Evolutionary conservation across 2,329 filamentous ascomycete species (phyloP), one percentile per base, ranked within the genome.

Genomic region (Calonectria pteridis): DNA sequence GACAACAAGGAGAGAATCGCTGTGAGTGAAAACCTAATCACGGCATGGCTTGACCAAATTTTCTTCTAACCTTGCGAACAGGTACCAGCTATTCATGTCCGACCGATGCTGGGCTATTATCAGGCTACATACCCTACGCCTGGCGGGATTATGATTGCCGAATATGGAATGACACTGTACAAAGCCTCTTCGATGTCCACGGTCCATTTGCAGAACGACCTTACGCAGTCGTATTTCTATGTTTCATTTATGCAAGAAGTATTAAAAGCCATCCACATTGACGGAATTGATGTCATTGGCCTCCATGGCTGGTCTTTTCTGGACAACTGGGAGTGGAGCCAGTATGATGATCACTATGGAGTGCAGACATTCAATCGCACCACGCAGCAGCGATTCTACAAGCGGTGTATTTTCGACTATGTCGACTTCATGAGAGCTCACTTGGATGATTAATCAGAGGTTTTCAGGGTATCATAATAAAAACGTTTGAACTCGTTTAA

Each of bases 251-350:
- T 62, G 55, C 33, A 28, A 23, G 55, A 62, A 29, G 55, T 62
- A 9, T 62, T 62, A n/a, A 62, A 62, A 62, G 33, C 55, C 7
- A 62, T 62, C 9, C 55, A 62, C 14, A 16, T 26, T 10, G 55
- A 62, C 23, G 35, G 55, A 2, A 26, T 62, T 4, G 23, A 62
- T 37, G 55, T 62, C 6, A 28, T 40, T 40, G 55, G 55, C 14
- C 20, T 62, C 3, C 55, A 62, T 13, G 55, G 55, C 23, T 62
- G 55, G 55, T 62, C 55, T 5, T 62, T 62, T 62, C 55, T 62
- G 4, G 55, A 62, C 7, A 62, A 62, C 16, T 62, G 55, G 55
- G 55, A 62, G 33, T 62, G 55, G 55, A 62, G 55, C 23, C 55
- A 62, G 26, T 62, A 62, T 16, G 55, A 62, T 11, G 55, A 62